Evolutionary conservation across 2,329 filamentous ascomycete species (phyloP), one percentile per base, ranked within the genome.

Genomic region (Clonostachys byssicola): DNA sequence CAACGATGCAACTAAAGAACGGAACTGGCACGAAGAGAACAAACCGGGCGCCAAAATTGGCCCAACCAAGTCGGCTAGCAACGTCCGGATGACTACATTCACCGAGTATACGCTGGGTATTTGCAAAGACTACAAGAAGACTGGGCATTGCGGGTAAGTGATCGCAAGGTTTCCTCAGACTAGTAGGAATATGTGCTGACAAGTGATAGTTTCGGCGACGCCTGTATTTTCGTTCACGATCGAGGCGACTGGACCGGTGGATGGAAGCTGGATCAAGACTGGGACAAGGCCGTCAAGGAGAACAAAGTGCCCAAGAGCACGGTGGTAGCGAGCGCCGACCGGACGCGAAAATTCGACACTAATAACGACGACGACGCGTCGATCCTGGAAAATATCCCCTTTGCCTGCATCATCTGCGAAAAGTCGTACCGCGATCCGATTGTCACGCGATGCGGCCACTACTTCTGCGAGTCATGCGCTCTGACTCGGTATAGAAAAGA

Each of bases 211-310:
- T 51, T 45, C 35, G 61, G 88, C 30, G 89, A 94, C 62, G 84
- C 77, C 51, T 96, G 92, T 72, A 95, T 91, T 60, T 94, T 85
- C 60, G 60, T 90, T 1, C 89, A 94, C 59, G 81, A 81, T 6
- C 74, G 89, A 49, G 85, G 89, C 58, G 87, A 90, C 64, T 87
- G 89, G 61, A 90, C 92, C 57, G 87, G 92, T 62, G 94, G 94
- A 4, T 99, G 94, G 94, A 90, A 97, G 64, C 76, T 99, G 5
- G 94, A 99, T 65, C 79, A 80, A 45, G 92, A 97, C 43, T 99
- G 94, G 94, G 94, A 99, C 62, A 86, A 81, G 35, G 83, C 85
- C 3, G 88, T 83, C 7, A 92, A 88, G 59, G 87, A 80, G 43
- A 85, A 83, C 64, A 85, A 82, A 60, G 74, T 79, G 41, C 55